A percentile compares a stretch with the other conserved stretches of the same genome.
These are phyloP conservation scores for Psidium guajava DNA, from an alignment of 345 rosid genomes.

Conservation along the genomic window DNA sequence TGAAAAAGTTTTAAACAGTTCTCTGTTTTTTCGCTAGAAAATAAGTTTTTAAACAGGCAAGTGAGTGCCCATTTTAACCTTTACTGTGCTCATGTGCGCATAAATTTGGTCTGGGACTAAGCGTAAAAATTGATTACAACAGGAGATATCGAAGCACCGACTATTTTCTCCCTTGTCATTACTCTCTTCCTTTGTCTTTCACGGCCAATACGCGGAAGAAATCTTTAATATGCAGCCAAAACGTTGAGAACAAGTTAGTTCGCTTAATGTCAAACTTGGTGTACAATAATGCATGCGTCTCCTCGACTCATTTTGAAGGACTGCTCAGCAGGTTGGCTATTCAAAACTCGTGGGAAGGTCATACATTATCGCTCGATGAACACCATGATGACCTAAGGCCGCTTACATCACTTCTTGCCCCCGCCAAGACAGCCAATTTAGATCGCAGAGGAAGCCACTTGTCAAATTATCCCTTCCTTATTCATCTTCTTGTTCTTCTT, in stretches of 20 bases:
- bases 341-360: neutral
- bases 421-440: neutral
- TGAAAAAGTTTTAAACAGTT: neutral
- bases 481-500: neutral
- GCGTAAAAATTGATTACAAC: neutral
- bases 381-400: neutral
- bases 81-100: neutral
- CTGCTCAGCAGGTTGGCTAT: neutral
- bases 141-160: neutral
- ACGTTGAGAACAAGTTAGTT: neutral
- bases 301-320: neutral
- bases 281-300: neutral
- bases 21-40: neutral
- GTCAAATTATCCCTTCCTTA: neutral
- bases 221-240: neutral
- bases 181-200: neutral
- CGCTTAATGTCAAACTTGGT: neutral
- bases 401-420: neutral
- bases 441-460: neutral
- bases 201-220: neutral
- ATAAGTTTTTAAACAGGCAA: neutral
- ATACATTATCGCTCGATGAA: neutral
- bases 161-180: too few species aligned
- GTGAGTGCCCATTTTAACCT: neutral
- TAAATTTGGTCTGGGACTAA: neutral